phyloP scores from a whole-genome alignment of 2,329 filamentous ascomycete species.

The Dactylonectria macrodidyma region DNA sequence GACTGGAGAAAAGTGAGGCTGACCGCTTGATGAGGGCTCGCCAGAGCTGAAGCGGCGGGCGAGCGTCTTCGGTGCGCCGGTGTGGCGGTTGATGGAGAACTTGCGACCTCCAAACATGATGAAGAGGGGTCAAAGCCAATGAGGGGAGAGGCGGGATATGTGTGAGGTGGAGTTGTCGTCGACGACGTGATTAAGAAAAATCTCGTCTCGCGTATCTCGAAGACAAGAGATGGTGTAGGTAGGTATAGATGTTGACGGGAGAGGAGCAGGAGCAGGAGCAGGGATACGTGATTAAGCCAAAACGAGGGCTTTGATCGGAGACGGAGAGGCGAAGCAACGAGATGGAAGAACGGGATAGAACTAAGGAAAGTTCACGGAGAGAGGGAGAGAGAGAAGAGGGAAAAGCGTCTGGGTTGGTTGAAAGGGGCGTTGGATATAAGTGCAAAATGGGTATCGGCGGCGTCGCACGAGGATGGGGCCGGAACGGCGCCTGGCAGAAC shows the following conservation, averaged over 20 bases:
- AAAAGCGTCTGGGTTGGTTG: slow-evolving; percentile 32
- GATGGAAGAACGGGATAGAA: slow-evolving; percentile 5
- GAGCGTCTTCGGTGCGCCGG: slow-evolving; percentile 70
- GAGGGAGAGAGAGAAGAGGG: slow-evolving; percentile 24
- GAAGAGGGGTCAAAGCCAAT: slow-evolving; percentile 24
- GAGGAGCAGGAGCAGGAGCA: slow-evolving; percentile 13
- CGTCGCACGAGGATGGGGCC: slow-evolving; percentile 30
- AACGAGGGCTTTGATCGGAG: slow-evolving; percentile 12
- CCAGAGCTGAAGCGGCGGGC: slow-evolving; percentile 71
- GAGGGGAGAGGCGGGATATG: slow-evolving; percentile 3
- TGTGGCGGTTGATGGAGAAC: slow-evolving; percentile 78
- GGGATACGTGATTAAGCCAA: slow-evolving; percentile 23
- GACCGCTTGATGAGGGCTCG: slow-evolving; percentile 71
- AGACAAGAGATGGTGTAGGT: slow-evolving; percentile 29
- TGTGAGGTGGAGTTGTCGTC: slow-evolving; percentile 8
- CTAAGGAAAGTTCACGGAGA: slow-evolving; percentile 22
- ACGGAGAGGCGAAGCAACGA: slow-evolving; percentile 8
- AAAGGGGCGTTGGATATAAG: slow-evolving; percentile 46
- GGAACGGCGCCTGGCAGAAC: slow-evolving; percentile 26
- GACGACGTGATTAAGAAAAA: slow-evolving; percentile 4
- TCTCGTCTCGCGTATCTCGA: slow-evolving; percentile 33
- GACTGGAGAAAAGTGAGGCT: slow-evolving; percentile 43
- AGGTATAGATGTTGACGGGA: slow-evolving; percentile 1
- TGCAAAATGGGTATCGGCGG: slow-evolving; percentile 37
- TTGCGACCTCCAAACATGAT: slow-evolving; percentile 71